Base-by-base conservation (phyloP, 768 basidiomycete species). In the Pilatotrama ljubarskyi region DNA sequence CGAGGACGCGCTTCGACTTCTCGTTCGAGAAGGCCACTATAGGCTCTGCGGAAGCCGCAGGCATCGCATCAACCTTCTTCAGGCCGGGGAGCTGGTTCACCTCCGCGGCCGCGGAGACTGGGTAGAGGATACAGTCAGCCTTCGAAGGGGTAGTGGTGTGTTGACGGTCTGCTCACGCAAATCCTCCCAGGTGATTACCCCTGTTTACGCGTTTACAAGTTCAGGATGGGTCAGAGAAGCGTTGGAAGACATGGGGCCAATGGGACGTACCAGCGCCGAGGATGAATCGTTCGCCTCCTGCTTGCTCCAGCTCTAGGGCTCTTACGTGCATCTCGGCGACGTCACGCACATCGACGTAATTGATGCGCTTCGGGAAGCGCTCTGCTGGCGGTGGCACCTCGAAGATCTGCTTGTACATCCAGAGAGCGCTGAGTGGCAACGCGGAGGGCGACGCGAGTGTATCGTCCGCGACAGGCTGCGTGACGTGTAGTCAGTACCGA, bases 231-330 rank as follows among this genome's bases (percentile, higher is more conserved):
- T n/a, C n/a, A n/a, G n/a, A n/a, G n/a, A n/a, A n/a, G n/a, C n/a
- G 22, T n/a, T n/a, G n/a, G n/a, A n/a, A n/a, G n/a, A n/a, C n/a
- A n/a, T 9, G 7, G 25, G 15, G 3, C 5, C 5, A 10, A 6
- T 1, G 15, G 38, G n/a, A 51, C 51, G 22, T 41, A 51, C 51
- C 6, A 11, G 37, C 13, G 51, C 26, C 41, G 22, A 24, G 59
- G 66, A 88, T 77, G 64, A 88, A 79, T 29, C 87, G 74, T 58
- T 88, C 76, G 0, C 83, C 82, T 2, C 79, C 80, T 0, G 85
- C 86, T 3, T 73, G 76, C 35, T 77, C 74, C 49, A 76, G 78
- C 55, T 78, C 77, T 26, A 90, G 68, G 5, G 84, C 82, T 5
- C 72, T 68, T 1, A 77, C 75, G 64, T 87, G 86, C 0, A 80